Evolutionary conservation across 768 basidiomycete species (phyloP), one percentile per base, ranked within the genome.

Genomic region (Pisolithus microcarpus): DNA sequence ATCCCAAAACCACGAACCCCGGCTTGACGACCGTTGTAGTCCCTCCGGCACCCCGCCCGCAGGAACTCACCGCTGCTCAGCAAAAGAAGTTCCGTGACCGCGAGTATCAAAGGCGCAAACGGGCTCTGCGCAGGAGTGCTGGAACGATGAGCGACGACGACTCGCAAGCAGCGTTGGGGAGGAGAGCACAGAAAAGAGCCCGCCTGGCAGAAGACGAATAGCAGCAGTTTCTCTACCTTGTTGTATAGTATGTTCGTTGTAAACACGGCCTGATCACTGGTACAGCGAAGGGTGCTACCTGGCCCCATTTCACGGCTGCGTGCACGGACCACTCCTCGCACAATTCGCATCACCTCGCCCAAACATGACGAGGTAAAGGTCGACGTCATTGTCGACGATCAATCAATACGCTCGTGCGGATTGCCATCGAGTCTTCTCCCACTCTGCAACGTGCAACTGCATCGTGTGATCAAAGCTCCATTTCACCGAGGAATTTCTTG

Each of bases 81-180:
- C 77, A 81, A 56, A 91, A 91, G 68, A 85, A 84, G 66, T 70
- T 80, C 43, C 73, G 87, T n/a, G 88, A 90, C 60, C 75, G 84
- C 53, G 86, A 89, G 58, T 91, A 89, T 61, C 87, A 90, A 62
- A 70, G 88, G 50, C 80, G 80, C 66, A 89, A 88, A 61, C 76
- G 87, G 19, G 86, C 85, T 13, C 66, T 69, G 43, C 75, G 77
- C 48, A 76, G 82, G 47, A 84, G 85, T 50, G 75, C 78, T 18
- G 84, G 81, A 21, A 84, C 86, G 23, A 62, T 72, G 40, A 88
- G 87, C 58, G 87, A 88, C 52, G 87, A 90, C 30, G 87, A 90
- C 58, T 70, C 79, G 21, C 66, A 68, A 38, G 19, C 55, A 16
- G 66, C 74, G 10, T 74, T 77, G 18, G 75, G 77, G 15, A 71